These are phyloP conservation scores for Lichtheimia corymbifera DNA, from an alignment of 371 early-diverging fungal genomes.

Conservation along the genomic window DNA sequence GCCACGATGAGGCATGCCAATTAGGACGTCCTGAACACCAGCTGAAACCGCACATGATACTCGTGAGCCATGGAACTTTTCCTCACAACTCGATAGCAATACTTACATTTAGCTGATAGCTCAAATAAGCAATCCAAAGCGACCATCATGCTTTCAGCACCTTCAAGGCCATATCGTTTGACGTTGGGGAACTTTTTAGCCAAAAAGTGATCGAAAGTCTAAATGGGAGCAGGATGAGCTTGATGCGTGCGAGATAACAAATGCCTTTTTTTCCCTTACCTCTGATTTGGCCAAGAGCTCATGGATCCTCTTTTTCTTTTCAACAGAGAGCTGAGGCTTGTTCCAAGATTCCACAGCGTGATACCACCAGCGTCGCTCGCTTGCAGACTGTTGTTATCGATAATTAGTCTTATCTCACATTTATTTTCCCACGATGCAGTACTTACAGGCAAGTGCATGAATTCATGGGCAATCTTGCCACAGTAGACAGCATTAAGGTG, in stretches of 20 bases:
- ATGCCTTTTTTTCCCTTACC: constrained; percentile 29
- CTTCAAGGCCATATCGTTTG: constrained; percentile 96
- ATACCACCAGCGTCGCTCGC: constrained; percentile 90
- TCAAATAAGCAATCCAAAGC: constrained; percentile 86
- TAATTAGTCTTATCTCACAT: background rate
- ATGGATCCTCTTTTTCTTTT: constrained; percentile 75
- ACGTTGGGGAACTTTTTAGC: constrained; percentile 92
- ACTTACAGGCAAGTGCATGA: constrained; percentile 84
- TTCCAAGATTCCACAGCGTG: constrained; percentile 82
- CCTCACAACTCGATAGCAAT: too few species aligned
- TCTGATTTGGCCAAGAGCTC: constrained; percentile 78
- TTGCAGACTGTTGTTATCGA: constrained; percentile 58
- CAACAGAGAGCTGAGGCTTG: constrained; percentile 48
- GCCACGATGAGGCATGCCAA: constrained; percentile 98
- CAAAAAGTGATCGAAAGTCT: constrained; percentile 94
- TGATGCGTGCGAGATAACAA: background rate
- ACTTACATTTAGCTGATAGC: constrained; percentile 53
- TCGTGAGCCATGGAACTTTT: background rate
- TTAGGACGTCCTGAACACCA: constrained; percentile 76
- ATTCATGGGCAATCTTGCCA: constrained; percentile 91
- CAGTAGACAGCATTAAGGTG: constrained; percentile 81
- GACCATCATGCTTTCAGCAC: constrained; percentile 96
- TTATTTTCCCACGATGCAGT: background rate
- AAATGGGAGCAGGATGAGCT: background rate
- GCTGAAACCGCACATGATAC: constrained; percentile 26